phyloP scores from a whole-genome alignment of 345 rosid genomes.

The Corchorus capsularis region DNA sequence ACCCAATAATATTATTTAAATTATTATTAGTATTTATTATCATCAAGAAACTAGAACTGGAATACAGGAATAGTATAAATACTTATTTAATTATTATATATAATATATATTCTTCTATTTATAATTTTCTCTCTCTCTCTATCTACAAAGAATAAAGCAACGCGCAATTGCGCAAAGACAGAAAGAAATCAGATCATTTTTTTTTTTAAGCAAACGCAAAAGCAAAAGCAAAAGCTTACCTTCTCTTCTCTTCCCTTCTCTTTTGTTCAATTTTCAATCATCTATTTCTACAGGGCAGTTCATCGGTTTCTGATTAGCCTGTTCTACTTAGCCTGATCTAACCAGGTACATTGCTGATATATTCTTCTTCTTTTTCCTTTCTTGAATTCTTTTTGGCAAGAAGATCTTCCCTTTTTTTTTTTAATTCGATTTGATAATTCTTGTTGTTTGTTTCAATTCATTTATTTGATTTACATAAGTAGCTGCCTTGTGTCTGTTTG shows the following conservation, averaged over 20 bases:
- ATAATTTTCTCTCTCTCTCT: no score
- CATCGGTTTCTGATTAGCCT: background rate
- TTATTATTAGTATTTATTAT: no score
- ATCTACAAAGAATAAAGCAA: background rate
- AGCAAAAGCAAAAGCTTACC: conserved; percentile 14
- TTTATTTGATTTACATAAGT: background rate
- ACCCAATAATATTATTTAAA: no score
- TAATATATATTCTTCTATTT: no score
- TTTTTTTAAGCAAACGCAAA: conserved; percentile 10
- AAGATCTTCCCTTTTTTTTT: no score
- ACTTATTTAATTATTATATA: no score
- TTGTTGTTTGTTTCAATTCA: background rate
- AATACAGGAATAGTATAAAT: no score
- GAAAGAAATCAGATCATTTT: conserved; percentile 10
- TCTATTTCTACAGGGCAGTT: background rate
- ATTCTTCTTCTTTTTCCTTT: background rate
- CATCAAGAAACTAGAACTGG: no score
- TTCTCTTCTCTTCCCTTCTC: background rate
- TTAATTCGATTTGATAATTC: background rate
- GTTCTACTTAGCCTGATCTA: background rate
- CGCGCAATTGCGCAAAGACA: conserved; percentile 15
- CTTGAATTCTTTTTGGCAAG: background rate
- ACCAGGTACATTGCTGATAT: background rate
- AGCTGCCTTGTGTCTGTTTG: background rate
- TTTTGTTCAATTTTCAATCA: background rate